Base-by-base conservation (phyloP, 805 yeast species). In the Lipomyces oligophaga region DNA sequence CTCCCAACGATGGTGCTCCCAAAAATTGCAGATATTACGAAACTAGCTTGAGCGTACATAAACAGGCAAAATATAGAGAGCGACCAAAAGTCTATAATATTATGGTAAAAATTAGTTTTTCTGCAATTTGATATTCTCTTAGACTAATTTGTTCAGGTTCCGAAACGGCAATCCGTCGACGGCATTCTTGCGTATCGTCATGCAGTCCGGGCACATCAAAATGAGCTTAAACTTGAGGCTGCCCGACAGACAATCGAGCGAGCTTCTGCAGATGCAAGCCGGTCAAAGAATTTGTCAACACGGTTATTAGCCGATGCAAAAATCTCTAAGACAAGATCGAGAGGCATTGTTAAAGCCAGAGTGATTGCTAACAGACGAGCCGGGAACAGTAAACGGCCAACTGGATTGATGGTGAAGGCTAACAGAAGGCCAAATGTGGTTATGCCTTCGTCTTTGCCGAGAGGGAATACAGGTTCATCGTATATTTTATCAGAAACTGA, bases 201-300 rank as follows among this genome's bases (percentile, higher is more conserved):
- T 32, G 54, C 46, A 3, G 41, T 37, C 8, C 52, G 56, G 10
- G 56, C 54, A 6, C 47, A 52, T 33, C 22, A 37, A 7, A 27
- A 52, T 30, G 46, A 49, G 3, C 41, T 52, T 13, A 52, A 52
- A 30, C 50, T 47, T 7, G 46, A 38, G 21, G 56, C 56, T 5
- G 47, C 49, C 7, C 26, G 44, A 24, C 41, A 36, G 11, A 38
- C 54, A 16, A 39, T 52, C 28, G 47, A 40, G 18, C 26, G 32
- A 13, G 31, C 51, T 2, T 16, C 40, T 3, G 22, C 3, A 20
- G 18, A 25, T 6, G 39, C 48, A 11, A 16, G 43, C 5, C 20
- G 18, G 19, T 44, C 48, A 8, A 28, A 25, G 28, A 30, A 43
- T 13, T 25, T 40, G 21, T 26, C 39, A 18, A 34, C 43, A n/a